Evolutionary conservation across 2,329 filamentous ascomycete species (phyloP).

Genomic region (Trichoderma simmonsii): DNA sequence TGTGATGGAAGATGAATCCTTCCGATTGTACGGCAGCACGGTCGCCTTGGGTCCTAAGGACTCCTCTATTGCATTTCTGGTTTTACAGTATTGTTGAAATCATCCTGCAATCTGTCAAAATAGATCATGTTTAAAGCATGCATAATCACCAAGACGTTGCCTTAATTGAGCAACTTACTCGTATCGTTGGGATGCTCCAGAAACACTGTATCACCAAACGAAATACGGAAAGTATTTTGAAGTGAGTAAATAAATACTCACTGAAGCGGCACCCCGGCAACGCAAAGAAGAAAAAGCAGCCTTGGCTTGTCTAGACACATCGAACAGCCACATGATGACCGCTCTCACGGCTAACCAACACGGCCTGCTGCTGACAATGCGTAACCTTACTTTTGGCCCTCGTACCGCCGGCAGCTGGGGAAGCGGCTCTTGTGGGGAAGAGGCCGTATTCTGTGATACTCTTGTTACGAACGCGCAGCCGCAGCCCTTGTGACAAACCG

Average conservation of each 20-base stretch:
- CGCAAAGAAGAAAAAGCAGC: neutral
- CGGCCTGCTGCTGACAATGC: slow-evolving; percentile 22
- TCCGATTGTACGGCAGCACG: neutral
- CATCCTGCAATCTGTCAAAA: neutral
- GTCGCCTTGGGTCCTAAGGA: neutral
- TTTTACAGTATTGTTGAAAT: neutral
- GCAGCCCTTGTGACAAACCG: neutral
- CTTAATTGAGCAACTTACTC: neutral
- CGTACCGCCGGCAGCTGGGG: neutral
- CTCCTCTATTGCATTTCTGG: too few relatives aligned
- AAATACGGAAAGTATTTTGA: neutral
- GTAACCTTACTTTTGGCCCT: slow-evolving; percentile 10
- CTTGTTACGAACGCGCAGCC: neutral
- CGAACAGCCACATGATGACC: neutral
- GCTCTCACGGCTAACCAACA: slow-evolving; percentile 3
- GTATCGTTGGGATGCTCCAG: neutral
- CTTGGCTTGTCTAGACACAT: neutral
- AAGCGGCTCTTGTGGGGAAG: neutral
- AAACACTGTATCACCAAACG: neutral
- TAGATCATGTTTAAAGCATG: neutral
- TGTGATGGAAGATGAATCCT: neutral
- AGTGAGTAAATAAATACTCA: neutral
- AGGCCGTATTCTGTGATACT: neutral
- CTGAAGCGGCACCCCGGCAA: neutral
- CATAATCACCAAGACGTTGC: neutral